These are phyloP conservation scores for Calvatia gigantea DNA, from an alignment of 768 basidiomycete genomes.

Conservation along the genomic window DNA sequence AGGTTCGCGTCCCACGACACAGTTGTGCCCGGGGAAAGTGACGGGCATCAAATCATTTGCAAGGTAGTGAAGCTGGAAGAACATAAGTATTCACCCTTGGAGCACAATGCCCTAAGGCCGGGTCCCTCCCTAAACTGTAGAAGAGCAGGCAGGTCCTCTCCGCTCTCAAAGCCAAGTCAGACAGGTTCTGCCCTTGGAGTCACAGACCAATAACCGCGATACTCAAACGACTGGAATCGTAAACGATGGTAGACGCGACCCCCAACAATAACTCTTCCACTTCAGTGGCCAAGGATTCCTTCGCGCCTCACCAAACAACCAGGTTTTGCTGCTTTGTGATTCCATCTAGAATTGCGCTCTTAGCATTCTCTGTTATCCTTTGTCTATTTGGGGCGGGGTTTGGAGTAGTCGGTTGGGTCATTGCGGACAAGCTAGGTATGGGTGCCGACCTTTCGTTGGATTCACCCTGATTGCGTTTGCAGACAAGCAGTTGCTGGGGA, in stretches of 20 bases:
- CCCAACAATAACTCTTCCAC: conserved; percentile 1
- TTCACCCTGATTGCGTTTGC: neutral
- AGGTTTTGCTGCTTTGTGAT: conserved; percentile 6
- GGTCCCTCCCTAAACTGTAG: neutral
- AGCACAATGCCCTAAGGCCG: neutral
- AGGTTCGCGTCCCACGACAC: no score
- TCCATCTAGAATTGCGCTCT: conserved; percentile 14
- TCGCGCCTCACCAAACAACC: neutral
- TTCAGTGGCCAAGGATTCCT: neutral
- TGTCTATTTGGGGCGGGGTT: conserved; percentile 10
- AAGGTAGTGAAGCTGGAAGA: neutral
- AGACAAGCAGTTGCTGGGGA: conserved; percentile 16
- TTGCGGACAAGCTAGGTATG: conserved; percentile 13
- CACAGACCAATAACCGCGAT: neutral
- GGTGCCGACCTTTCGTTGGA: neutral
- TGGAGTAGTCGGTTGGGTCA: conserved; percentile 9
- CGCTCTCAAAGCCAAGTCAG: neutral
- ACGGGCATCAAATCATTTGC: neutral
- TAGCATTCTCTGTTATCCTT: conserved; percentile 7
- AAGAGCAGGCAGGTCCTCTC: conserved; percentile 6
- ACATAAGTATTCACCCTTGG: neutral
- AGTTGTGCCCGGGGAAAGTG: neutral
- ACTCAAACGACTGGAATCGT: neutral
- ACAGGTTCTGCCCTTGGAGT: conserved; percentile 4
- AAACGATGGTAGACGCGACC: neutral